A percentile compares a stretch with the other conserved stretches of the same genome.
These are phyloP conservation scores for Apiospora malaysiana DNA, from an alignment of 2,329 filamentous ascomycete species.

Conservation along the genomic window DNA sequence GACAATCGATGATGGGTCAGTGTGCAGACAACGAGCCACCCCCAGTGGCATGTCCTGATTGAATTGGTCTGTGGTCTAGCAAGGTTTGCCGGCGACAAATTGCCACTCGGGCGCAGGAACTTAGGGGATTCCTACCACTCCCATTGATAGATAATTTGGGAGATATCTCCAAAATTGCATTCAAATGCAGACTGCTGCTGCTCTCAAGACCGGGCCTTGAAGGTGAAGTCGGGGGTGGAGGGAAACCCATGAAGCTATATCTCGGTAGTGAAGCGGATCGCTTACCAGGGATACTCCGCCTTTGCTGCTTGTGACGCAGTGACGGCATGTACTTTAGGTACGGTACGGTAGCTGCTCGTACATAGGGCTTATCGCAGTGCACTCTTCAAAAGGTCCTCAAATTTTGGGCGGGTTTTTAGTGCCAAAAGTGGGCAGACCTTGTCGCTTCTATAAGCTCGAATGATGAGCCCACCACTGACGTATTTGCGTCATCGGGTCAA, in stretches of 20 bases:
- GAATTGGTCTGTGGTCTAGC: background rate
- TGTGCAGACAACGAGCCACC: background rate
- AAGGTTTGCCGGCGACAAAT: background rate
- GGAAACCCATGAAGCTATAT: background rate
- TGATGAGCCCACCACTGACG: constrained; percentile 10
- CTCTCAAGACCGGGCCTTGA: background rate
- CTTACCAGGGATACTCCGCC: background rate
- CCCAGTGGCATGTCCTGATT: background rate
- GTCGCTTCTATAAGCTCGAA: constrained; percentile 4
- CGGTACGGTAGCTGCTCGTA: background rate
- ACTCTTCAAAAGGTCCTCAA: background rate
- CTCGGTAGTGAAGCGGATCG: background rate
- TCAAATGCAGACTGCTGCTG: background rate
- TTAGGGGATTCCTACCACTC: background rate
- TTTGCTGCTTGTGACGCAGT: constrained; percentile 9
- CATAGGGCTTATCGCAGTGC: constrained; percentile 12
- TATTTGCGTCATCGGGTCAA: constrained; percentile 13
- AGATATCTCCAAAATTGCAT: background rate
- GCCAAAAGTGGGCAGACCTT: background rate
- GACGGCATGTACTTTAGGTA: background rate
- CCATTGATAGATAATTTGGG: background rate
- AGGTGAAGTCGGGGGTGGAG: background rate
- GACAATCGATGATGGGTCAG: background rate
- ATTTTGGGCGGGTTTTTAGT: background rate
- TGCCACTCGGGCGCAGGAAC: background rate